Evolutionary conservation across 2,329 filamentous ascomycete species (phyloP), one percentile per base, ranked within the genome.

Genomic region (Pestalotiopsis sp.): DNA sequence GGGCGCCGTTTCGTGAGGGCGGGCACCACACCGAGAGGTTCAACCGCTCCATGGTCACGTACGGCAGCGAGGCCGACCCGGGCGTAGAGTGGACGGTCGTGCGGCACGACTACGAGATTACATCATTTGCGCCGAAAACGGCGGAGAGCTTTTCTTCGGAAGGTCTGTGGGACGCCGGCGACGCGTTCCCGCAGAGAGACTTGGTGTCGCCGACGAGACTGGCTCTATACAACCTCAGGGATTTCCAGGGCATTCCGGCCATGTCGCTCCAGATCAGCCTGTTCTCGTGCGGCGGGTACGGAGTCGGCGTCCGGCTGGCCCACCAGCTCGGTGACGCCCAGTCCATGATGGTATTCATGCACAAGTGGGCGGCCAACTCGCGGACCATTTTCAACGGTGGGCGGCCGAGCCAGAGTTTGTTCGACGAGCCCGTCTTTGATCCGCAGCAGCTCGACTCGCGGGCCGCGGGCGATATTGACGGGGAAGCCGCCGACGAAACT

Each of bases 261-360:
- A 74, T 77, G 68, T 71, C 76, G 4, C 74, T 82, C 1, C 83
- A 85, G 70, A 66, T 84, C 39, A 84, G 75, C 0, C 67, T 71
- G 0, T 82, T 85, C 68, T 68, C 72, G 9, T 81, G 80, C 62
- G 81, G 82, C 1, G 81, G 80, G 2, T 80, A 79, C 57, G 79
- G 78, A 1, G 69, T 86, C 10, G 77, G 78, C 10, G 73, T 83
- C n/a, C 78, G 77, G 60, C 70, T 83, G 22, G 78, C 81, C 1
- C 84, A 86, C 71, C 75, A 77, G 3, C 74, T 86, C 3, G 80
- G 81, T 0, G 84, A 86, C 68, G 83, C 83, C 1, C 75, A 79
- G 20, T 72, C 80, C 0, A 71, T 86, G 66, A 74, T 81, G 66
- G 71, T 76, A 3, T 86, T 86, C 62, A 75, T 83, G 44, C 77